These are phyloP conservation scores for Silene latifolia DNA, from an alignment of 148 eudicot species.

Conservation along the genomic window DNA sequence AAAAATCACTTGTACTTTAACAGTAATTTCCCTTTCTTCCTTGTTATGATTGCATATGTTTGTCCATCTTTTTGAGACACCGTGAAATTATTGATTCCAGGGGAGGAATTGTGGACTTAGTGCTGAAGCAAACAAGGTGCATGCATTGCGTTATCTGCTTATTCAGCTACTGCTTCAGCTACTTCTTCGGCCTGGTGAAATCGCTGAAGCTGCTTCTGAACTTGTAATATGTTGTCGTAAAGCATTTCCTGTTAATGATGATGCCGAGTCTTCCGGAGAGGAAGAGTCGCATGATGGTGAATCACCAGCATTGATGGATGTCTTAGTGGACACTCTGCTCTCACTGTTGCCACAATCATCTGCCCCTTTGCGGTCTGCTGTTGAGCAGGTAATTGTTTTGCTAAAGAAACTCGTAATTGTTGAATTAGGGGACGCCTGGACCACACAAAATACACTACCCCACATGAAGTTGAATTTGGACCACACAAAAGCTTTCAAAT, in stretches of 20 bases:
- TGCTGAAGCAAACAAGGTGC: constrained; percentile 62
- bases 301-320: constrained; percentile 75
- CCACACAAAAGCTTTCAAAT: no score
- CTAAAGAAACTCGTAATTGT: not conserved
- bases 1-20: not conserved
- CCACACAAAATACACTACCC: no score
- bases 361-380: constrained; percentile 76
- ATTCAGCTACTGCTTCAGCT: constrained; percentile 85
- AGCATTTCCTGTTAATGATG: constrained; percentile 60
- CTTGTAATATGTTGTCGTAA: constrained; percentile 82
- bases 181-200: constrained; percentile 79
- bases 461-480: no score
- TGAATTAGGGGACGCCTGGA: not conserved
- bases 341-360: constrained; percentile 92
- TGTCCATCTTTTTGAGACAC: constrained; percentile 1
- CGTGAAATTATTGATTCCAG: constrained; percentile 32
- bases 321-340: constrained; percentile 83
- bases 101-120: constrained; percentile 70
- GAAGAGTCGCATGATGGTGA: constrained; percentile 68
- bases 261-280: constrained; percentile 60
- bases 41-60: not conserved
- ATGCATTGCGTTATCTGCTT: constrained; percentile 90
- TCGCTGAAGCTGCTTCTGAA: constrained; percentile 76
- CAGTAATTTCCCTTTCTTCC: not conserved
- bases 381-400: constrained; percentile 69